A percentile compares a stretch with the other conserved stretches of the same genome.
Evolutionary conservation across 257 asterid species (phyloP).

Genomic region (Parsonsia alboflavescens): DNA sequence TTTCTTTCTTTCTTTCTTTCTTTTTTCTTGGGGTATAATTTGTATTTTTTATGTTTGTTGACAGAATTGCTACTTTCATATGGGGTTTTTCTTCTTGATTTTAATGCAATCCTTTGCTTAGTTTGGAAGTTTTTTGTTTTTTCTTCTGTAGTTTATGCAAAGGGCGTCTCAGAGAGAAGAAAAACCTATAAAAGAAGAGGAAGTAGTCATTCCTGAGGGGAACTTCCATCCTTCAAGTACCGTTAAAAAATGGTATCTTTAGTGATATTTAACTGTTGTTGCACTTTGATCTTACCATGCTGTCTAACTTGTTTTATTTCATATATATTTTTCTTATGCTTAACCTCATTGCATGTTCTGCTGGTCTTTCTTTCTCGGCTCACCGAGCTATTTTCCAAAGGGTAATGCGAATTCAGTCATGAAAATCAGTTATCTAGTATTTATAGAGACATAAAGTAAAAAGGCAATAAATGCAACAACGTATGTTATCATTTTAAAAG

Average conservation of each 20-base stretch:
- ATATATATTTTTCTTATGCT: background rate
- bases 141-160: constrained; percentile 82
- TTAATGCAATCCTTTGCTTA: background rate
- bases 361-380: background rate
- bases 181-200: constrained; percentile 37
- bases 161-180: constrained; percentile 69
- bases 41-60: background rate
- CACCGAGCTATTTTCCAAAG: background rate
- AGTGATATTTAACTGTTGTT: background rate
- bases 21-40: background rate
- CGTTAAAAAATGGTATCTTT: constrained; percentile 63
- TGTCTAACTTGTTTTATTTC: background rate
- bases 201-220: constrained; percentile 42
- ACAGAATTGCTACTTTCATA: constrained; percentile 10
- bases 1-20: background rate
- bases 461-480: background rate
- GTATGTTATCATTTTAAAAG: background rate
- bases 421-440: background rate
- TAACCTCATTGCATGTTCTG: background rate
- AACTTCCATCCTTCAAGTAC: constrained; percentile 37
- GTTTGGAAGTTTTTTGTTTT: background rate
- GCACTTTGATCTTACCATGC: background rate
- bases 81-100: constrained; percentile 4
- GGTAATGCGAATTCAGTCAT: background rate
- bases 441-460: background rate